Percentiles rank a stretch among this genome's conserved stretches.
Evolutionary conservation across 2,329 filamentous ascomycete genomes (phyloP).

Genomic region (Elsinoe batatas): DNA sequence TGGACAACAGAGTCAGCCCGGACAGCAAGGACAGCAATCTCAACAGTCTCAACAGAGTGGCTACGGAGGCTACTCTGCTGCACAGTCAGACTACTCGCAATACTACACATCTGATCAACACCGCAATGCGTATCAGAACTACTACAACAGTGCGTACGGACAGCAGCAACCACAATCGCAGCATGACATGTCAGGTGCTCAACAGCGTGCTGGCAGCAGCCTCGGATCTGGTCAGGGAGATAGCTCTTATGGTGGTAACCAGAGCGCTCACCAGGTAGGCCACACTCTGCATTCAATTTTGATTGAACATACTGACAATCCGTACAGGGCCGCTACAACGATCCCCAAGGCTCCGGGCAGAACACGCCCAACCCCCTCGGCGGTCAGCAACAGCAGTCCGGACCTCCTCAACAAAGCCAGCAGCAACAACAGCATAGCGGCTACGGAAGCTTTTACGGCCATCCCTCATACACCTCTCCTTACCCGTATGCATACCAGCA

Average conservation of each 20-base stretch:
- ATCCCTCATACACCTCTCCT: conserved; percentile 51
- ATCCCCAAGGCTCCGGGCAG: conserved; percentile 76
- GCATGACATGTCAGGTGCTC: conserved; percentile 61
- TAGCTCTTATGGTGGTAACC: conserved; percentile 53
- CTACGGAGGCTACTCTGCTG: conserved; percentile 60
- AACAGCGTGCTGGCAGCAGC: conserved; percentile 67
- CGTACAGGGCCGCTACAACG: conserved; percentile 65
- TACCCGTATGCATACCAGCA: conserved; percentile 56
- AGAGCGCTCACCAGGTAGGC: conserved; percentile 43
- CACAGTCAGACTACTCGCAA: conserved; percentile 67
- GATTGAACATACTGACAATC: conserved; percentile 36
- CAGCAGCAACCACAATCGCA: conserved; percentile 43
- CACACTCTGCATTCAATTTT: not conserved
- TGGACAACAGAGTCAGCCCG: conserved; percentile 47
- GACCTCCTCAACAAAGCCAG: conserved; percentile 34
- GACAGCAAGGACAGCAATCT: conserved; percentile 47
- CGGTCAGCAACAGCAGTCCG: conserved; percentile 45
- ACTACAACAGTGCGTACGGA: conserved; percentile 47
- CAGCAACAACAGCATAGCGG: conserved; percentile 40
- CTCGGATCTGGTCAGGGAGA: conserved; percentile 56
- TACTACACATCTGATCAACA: conserved; percentile 75
- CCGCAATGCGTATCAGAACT: conserved; percentile 63
- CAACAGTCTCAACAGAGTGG: conserved; percentile 48
- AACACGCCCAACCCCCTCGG: conserved; percentile 77
- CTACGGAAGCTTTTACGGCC: conserved; percentile 48